Conservation (phyloP, 139 green algal genomes). For the Micromonas pusilla region DNA sequence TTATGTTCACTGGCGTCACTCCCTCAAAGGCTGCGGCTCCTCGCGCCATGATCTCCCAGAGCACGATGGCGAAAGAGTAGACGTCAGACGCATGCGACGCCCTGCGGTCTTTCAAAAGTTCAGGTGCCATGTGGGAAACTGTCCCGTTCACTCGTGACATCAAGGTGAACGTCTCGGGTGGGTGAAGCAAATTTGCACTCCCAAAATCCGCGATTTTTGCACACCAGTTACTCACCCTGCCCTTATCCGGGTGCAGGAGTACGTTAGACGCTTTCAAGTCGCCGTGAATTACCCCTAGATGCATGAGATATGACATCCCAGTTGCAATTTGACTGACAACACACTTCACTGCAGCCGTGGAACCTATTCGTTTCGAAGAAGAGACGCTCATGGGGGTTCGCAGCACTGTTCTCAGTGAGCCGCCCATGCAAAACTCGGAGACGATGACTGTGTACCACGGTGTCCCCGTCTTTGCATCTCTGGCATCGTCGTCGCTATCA, state of each 20-base stretch:
- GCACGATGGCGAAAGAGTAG: not conserved
- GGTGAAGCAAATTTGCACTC: not conserved
- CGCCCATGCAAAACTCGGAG: not conserved
- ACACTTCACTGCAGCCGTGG: not conserved
- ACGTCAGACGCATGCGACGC: not conserved
- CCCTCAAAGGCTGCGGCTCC: not conserved
- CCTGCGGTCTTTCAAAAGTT: not conserved
- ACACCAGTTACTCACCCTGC: not conserved
- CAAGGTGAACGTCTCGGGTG: no score
- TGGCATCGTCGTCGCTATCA: no score
- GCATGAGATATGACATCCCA: not conserved
- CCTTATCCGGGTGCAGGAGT: not conserved
- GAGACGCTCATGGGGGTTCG: not conserved
- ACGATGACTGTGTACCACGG: not conserved
- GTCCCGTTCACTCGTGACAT: not conserved
- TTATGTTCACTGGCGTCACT: not conserved
- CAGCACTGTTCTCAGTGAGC: not conserved
- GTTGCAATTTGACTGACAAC: not conserved
- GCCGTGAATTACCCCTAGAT: not conserved
- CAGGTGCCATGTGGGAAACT: not conserved
- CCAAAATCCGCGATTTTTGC: constrained; percentile 7
- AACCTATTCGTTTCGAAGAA: not conserved
- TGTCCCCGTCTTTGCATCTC: no score
- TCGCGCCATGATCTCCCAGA: not conserved
- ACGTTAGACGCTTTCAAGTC: not conserved